phyloP scores from a whole-genome alignment of 2,329 filamentous ascomycete genomes.

The Xylaria sp. region DNA sequence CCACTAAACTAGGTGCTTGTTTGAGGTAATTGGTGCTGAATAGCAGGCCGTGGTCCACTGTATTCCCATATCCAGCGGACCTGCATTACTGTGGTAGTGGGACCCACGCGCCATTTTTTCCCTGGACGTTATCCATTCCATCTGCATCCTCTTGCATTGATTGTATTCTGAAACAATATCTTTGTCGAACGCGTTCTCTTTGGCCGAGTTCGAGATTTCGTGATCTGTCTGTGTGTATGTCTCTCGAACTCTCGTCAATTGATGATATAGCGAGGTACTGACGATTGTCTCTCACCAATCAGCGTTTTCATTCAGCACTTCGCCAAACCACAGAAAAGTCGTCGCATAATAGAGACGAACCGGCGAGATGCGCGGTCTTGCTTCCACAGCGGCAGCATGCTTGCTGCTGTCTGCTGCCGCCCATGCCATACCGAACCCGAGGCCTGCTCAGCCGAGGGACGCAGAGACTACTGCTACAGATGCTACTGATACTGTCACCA shows the following conservation, averaged over 20 bases:
- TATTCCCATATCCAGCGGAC: neutral
- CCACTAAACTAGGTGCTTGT: neutral
- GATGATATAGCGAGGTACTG: neutral
- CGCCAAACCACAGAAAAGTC: neutral
- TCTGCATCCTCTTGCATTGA: neutral
- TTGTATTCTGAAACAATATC: neutral
- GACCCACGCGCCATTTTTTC: conserved; percentile 8
- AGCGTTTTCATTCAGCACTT: neutral
- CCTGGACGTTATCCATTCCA: neutral
- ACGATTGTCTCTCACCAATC: neutral
- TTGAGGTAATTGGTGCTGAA: neutral
- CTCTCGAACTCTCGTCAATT: neutral
- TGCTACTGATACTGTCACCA: neutral
- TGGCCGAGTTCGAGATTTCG: neutral
- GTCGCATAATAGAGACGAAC: conserved; percentile 16
- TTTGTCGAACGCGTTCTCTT: neutral
- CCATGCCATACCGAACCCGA: conserved; percentile 43
- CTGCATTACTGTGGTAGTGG: neutral
- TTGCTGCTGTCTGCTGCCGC: conserved; percentile 44
- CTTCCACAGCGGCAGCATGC: conserved; percentile 39
- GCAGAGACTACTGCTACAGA: conserved; percentile 14
- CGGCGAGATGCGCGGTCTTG: conserved; percentile 37
- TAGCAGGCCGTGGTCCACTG: neutral
- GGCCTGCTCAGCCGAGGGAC: conserved; percentile 29
- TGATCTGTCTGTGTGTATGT: neutral